Evolutionary conservation across 768 basidiomycete species (phyloP).

Genomic region (Amanita fuliginea): DNA sequence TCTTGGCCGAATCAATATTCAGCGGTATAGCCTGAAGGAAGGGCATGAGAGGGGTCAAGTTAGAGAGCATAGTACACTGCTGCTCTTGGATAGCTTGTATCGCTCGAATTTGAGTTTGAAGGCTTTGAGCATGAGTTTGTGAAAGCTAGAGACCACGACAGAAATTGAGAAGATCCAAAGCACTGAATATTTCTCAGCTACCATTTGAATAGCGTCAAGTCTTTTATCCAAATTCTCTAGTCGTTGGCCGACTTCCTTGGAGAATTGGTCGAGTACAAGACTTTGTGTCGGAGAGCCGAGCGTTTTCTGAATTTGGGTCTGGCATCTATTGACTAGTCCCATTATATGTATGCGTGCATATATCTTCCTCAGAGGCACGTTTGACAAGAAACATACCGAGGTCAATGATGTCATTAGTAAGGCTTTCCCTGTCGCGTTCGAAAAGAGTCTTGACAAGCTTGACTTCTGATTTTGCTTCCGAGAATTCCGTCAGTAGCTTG

Average conservation of each 20-base stretch:
- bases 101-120: conserved; percentile 44
- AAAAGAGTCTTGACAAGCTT: conserved; percentile 43
- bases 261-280: conserved; percentile 24
- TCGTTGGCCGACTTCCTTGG: conserved; percentile 28
- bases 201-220: conserved; percentile 44
- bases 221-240: conserved; percentile 41
- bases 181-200: conserved; percentile 14
- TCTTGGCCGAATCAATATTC: conserved; percentile 38
- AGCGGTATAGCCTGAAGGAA: conserved; percentile 47
- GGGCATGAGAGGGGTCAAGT: conserved; percentile 49
- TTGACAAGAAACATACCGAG: conserved; percentile 30
- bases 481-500: conserved; percentile 36
- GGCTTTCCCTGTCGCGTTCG: conserved; percentile 45
- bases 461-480: conserved; percentile 43
- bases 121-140: conserved; percentile 30
- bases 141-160: conserved; percentile 23
- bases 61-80: conserved; percentile 41
- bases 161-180: background rate
- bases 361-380: conserved; percentile 1
- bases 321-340: conserved; percentile 47
- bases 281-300: conserved; percentile 49
- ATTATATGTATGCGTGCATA: background rate
- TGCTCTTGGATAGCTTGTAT: conserved; percentile 55
- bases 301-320: conserved; percentile 46
- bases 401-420: conserved; percentile 44